Evolutionary conservation across 306 rosid genomes (phyloP).

Genomic region (Albizia julibrissin): DNA sequence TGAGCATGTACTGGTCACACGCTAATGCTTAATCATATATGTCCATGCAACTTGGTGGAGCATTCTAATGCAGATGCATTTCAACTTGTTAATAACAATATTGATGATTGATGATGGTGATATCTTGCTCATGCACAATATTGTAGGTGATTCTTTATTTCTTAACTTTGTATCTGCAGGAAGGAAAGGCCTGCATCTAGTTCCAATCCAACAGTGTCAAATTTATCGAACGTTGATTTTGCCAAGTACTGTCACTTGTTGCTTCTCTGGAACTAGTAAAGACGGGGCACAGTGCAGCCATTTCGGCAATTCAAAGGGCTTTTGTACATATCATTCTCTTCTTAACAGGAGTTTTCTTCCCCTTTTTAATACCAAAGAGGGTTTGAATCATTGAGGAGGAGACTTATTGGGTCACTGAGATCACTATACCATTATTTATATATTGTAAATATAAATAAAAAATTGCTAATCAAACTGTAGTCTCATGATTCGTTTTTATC

Average conservation of each 20-base stretch:
- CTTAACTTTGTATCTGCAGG: slow-evolving; percentile 29
- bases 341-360: too few species aligned
- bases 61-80: background rate
- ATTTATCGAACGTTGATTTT: slow-evolving; percentile 1
- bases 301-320: slow-evolving; percentile 29
- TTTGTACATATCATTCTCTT: slow-evolving; percentile 6
- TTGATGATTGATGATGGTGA: background rate
- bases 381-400: background rate
- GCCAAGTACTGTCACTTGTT: slow-evolving; percentile 6
- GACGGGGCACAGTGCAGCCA: background rate
- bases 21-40: too few species aligned
- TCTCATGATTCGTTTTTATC: background rate
- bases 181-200: slow-evolving; percentile 7
- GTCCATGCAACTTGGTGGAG: too few species aligned
- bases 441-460: background rate
- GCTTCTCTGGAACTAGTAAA: slow-evolving; percentile 21
- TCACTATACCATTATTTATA: background rate
- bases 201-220: slow-evolving; percentile 27
- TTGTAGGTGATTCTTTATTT: background rate
- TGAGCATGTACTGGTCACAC: too few species aligned
- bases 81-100: background rate
- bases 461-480: background rate
- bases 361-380: background rate
- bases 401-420: background rate
- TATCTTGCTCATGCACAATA: background rate